Percentiles rank a stretch among this genome's conserved stretches.
Evolutionary conservation across 192 early-diverging fungal species (phyloP).

Genomic region (Ambispora gerdemannii): DNA sequence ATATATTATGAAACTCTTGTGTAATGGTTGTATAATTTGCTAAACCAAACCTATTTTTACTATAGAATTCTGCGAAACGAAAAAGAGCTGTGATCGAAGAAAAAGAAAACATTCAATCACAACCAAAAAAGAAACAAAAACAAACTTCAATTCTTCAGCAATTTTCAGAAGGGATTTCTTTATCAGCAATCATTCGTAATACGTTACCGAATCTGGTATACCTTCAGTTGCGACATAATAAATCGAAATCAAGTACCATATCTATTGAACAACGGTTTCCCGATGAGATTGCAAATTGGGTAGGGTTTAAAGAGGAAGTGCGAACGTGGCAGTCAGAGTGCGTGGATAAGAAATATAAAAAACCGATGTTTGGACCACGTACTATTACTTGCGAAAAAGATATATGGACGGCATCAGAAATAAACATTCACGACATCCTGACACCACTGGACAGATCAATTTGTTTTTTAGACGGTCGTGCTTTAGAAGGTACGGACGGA

Average conservation of each 20-base stretch:
- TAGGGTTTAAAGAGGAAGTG: background rate
- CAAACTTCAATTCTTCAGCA: background rate
- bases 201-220: background rate
- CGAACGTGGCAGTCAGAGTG: background rate
- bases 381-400: background rate
- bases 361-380: background rate
- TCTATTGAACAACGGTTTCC: background rate
- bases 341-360: background rate
- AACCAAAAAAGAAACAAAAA: background rate
- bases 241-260: background rate
- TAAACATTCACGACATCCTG: background rate
- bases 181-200: background rate
- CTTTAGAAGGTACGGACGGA: background rate
- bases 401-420: conserved; percentile 1
- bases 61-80: background rate
- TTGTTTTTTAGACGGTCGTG: conserved; percentile 7
- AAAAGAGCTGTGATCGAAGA: background rate
- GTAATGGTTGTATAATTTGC: background rate
- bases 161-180: conserved; percentile 3
- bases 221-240: background rate
- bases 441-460: background rate
- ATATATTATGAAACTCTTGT: background rate
- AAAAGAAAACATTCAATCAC: background rate
- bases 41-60: conserved; percentile 1
- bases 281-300: background rate